These are phyloP conservation scores for Trametes maxima DNA, from an alignment of 768 basidiomycete species.

Conservation along the genomic window DNA sequence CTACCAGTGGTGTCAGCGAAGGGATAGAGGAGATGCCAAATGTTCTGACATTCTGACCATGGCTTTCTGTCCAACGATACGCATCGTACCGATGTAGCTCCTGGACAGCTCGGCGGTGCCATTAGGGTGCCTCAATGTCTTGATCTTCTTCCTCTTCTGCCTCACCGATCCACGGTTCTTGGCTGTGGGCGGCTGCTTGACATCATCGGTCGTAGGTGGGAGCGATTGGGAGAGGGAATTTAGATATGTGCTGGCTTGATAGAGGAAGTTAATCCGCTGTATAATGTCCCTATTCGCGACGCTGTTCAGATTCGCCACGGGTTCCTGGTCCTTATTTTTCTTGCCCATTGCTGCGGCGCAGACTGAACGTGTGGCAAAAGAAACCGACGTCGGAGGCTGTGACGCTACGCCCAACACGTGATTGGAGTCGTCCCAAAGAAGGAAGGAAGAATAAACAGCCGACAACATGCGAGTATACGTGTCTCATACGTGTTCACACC, in stretches of 20 bases:
- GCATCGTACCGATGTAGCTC: slow-evolving; percentile 67
- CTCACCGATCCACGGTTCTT: neutral
- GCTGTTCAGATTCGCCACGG: slow-evolving; percentile 49
- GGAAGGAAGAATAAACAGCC: slow-evolving; percentile 23
- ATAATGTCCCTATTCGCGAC: slow-evolving; percentile 74
- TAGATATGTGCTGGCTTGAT: slow-evolving; percentile 75
- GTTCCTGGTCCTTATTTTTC: slow-evolving; percentile 58
- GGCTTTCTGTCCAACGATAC: slow-evolving; percentile 70
- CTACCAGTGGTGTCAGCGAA: slow-evolving; percentile 39
- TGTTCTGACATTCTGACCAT: slow-evolving; percentile 69
- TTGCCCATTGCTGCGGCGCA: slow-evolving; percentile 57
- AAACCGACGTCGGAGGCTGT: neutral
- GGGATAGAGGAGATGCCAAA: neutral
- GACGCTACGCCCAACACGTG: slow-evolving; percentile 3
- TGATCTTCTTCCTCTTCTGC: slow-evolving; percentile 25
- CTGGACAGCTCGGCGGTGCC: slow-evolving; percentile 58
- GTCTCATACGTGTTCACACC: slow-evolving; percentile 26
- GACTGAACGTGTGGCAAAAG: neutral
- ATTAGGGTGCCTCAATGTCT: slow-evolving; percentile 34
- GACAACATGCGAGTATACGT: slow-evolving; percentile 30
- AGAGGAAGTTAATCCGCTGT: slow-evolving; percentile 84
- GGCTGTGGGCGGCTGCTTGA: neutral
- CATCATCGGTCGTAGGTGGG: slow-evolving; percentile 22
- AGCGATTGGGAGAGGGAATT: slow-evolving; percentile 36
- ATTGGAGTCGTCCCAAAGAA: slow-evolving; percentile 1